Conservation (phyloP, 2,329 filamentous ascomycete genomes). For the Orbilia brochopaga region DNA sequence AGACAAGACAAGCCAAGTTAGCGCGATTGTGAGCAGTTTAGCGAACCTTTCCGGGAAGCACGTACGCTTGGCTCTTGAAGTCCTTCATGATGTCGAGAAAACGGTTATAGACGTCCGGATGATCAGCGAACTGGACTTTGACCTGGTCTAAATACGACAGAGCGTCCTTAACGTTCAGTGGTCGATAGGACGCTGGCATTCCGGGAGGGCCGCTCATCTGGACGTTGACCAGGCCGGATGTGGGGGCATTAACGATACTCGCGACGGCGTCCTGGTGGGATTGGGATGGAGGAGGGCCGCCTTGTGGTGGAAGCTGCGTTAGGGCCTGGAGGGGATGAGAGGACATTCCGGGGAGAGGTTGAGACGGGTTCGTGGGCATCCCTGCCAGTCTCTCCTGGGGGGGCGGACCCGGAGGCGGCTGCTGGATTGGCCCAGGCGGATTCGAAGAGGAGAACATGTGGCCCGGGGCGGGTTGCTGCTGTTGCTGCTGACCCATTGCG, state of each 20-base stretch:
- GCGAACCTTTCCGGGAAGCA: slow-evolving; percentile 54
- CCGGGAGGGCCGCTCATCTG: slow-evolving; percentile 47
- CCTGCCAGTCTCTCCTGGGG: slow-evolving; percentile 24
- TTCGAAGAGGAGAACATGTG: slow-evolving; percentile 31
- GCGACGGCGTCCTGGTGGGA: slow-evolving; percentile 43
- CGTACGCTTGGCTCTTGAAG: slow-evolving; percentile 95
- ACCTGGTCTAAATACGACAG: slow-evolving; percentile 97
- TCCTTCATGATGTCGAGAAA: slow-evolving; percentile 99
- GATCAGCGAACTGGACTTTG: slow-evolving; percentile 95
- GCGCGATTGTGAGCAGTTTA: slow-evolving; percentile 3
- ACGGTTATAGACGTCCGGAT: slow-evolving; percentile 94
- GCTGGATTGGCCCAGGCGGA: slow-evolving; percentile 25
- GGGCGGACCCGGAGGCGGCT: slow-evolving; percentile 9
- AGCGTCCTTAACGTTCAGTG: slow-evolving; percentile 69
- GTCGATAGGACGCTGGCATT: slow-evolving; percentile 47
- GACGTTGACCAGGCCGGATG: slow-evolving; percentile 21
- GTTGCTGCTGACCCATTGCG: slow-evolving; percentile 25
- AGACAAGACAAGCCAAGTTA: slow-evolving; percentile 11
- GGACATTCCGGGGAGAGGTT: slow-evolving; percentile 35
- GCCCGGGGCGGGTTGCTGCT: slow-evolving; percentile 26
- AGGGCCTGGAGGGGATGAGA: slow-evolving; percentile 33
- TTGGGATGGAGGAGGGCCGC: slow-evolving; percentile 25
- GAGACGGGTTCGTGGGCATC: slow-evolving; percentile 23
- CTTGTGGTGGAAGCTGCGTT: slow-evolving; percentile 21
- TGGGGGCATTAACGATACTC: slow-evolving; percentile 11